phyloP scores from a whole-genome alignment of 805 yeast genomes.

The Sugiyamaella mastotermitis region DNA sequence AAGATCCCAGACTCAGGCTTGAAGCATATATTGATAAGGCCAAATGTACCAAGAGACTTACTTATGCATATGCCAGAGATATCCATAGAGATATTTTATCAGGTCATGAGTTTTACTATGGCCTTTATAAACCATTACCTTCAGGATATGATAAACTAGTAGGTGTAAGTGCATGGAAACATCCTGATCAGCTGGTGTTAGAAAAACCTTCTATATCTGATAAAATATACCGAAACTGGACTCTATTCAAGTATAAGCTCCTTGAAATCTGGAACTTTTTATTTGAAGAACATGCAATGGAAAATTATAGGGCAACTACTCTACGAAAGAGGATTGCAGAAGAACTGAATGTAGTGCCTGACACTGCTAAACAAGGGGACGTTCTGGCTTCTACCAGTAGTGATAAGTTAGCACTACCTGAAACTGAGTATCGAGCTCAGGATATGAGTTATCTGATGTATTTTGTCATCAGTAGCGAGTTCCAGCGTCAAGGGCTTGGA shows the following conservation, averaged over 20 bases:
- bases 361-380: slow-evolving; percentile 4
- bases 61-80: slow-evolving; percentile 8
- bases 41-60: slow-evolving; percentile 4
- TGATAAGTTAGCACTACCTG: slow-evolving; percentile 11
- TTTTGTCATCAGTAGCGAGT: slow-evolving; percentile 10
- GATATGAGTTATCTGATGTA: slow-evolving; percentile 8
- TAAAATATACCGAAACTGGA: slow-evolving; percentile 3
- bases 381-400: slow-evolving; percentile 5
- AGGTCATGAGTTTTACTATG: neutral
- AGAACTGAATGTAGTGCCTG: neutral
- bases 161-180: slow-evolving; percentile 11
- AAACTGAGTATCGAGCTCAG: slow-evolving; percentile 7
- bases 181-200: slow-evolving; percentile 5
- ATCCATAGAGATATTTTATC: slow-evolving; percentile 1
- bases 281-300: slow-evolving; percentile 10
- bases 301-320: slow-evolving; percentile 5
- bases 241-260: slow-evolving; percentile 4
- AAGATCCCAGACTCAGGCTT: slow-evolving; percentile 13
- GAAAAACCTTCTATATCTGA: slow-evolving; percentile 4
- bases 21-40: slow-evolving; percentile 7
- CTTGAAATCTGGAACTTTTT: slow-evolving; percentile 3
- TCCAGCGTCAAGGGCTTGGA: slow-evolving; percentile 17
- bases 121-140: slow-evolving; percentile 2
- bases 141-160: slow-evolving; percentile 6
- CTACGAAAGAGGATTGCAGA: neutral